Evolutionary conservation across 1,284 basidiomycete species (phyloP).

Genomic region (Leccinum fallax): DNA sequence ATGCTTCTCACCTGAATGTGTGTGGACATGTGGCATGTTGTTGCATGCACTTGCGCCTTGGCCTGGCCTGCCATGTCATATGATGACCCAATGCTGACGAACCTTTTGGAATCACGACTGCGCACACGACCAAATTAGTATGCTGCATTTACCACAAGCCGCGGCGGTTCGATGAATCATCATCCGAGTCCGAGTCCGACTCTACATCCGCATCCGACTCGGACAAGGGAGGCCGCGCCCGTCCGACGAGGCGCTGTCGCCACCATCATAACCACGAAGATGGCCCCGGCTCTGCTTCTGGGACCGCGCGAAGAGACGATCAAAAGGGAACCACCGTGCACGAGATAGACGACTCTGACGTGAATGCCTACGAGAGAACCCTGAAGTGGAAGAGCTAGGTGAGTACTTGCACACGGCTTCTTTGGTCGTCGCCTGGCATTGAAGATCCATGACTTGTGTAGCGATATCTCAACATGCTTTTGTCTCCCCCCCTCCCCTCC

Average conservation of each 20-base stretch:
- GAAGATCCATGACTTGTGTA: not conserved
- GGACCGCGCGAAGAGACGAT: conserved; percentile 7
- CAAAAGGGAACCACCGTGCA: conserved; percentile 15
- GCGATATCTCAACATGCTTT: not conserved
- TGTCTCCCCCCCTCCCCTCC: not conserved
- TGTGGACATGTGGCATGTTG: not conserved
- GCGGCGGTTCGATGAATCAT: conserved; percentile 77
- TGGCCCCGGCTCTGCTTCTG: not conserved
- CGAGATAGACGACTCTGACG: conserved; percentile 15
- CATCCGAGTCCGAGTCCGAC: conserved; percentile 37
- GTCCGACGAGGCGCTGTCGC: conserved; percentile 8
- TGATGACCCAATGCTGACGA: not conserved
- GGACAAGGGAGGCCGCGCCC: conserved; percentile 39
- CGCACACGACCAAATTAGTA: conserved; percentile 48
- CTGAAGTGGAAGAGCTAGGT: conserved; percentile 23
- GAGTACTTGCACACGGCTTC: not conserved
- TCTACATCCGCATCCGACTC: conserved; percentile 35
- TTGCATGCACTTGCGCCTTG: not conserved
- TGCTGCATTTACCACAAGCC: conserved; percentile 91
- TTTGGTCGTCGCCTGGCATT: not conserved
- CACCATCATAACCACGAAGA: conserved; percentile 8
- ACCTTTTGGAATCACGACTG: not conserved
- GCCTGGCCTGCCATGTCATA: not conserved
- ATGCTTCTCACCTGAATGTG: not conserved
- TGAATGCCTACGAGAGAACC: conserved; percentile 29